Conservation (phyloP, 805 yeast species). For the Starmerella riodocensis region DNA sequence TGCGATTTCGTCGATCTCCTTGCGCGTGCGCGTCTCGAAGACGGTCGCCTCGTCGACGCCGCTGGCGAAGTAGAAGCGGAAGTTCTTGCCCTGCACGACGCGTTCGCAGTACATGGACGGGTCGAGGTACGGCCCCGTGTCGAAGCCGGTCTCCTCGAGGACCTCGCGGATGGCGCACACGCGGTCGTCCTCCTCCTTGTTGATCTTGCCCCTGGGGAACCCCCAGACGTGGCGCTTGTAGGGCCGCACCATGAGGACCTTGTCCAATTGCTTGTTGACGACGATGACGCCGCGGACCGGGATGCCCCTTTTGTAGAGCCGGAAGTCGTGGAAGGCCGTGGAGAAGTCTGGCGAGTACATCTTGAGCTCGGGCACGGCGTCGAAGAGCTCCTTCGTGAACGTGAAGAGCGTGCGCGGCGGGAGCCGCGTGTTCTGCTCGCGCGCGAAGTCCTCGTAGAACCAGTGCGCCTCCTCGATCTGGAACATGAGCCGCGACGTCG, state of each 20-base stretch:
- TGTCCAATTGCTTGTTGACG: conserved; percentile 54
- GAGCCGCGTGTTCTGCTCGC: conserved; percentile 56
- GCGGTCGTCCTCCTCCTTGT: conserved; percentile 78
- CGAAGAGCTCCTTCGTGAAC: conserved; percentile 67
- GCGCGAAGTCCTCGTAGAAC: conserved; percentile 80
- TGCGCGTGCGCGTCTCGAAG: conserved; percentile 75
- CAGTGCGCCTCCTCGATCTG: conserved; percentile 97
- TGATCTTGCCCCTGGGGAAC: conserved; percentile 92
- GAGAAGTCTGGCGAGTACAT: conserved; percentile 26
- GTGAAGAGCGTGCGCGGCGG: conserved; percentile 67
- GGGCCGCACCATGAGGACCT: conserved; percentile 70
- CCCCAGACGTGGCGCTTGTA: conserved; percentile 76
- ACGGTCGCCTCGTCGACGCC: conserved; percentile 62
- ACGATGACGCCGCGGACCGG: conserved; percentile 96
- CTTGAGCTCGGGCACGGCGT: conserved; percentile 43
- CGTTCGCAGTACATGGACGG: conserved; percentile 69
- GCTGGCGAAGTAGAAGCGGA: conserved; percentile 62
- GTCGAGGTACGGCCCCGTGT: conserved; percentile 52
- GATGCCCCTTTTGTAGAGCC: conserved; percentile 71
- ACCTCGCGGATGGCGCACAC: conserved; percentile 88
- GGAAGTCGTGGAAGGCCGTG: conserved; percentile 65
- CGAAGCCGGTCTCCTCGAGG: conserved; percentile 86
- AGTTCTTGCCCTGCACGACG: conserved; percentile 69
- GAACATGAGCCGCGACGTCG: conserved; percentile 70
- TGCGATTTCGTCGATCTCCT: conserved; percentile 71